These are phyloP conservation scores for Sporopachydermia quercuum DNA, from an alignment of 805 yeast species.

Conservation along the genomic window DNA sequence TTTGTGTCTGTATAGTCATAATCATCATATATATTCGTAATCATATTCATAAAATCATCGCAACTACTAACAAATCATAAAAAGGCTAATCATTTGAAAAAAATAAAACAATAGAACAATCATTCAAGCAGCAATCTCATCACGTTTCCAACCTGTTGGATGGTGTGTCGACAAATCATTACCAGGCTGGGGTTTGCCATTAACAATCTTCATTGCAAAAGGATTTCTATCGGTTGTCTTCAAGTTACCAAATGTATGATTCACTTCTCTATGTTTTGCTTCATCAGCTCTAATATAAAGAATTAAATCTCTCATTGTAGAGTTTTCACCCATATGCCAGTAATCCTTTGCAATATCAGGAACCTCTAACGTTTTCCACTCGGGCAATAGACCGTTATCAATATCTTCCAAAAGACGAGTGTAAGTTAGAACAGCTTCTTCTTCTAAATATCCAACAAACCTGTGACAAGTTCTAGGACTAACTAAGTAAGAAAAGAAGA, in stretches of 20 bases:
- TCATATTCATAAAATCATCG: no score
- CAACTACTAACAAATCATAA: no score
- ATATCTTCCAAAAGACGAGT: constrained; percentile 42
- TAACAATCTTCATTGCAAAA: constrained; percentile 32
- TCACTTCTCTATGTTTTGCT: constrained; percentile 67
- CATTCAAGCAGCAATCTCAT: constrained; percentile 17
- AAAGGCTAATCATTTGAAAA: no score
- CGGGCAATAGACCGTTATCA: constrained; percentile 33
- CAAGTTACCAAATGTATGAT: constrained; percentile 61
- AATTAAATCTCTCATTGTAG: constrained; percentile 44
- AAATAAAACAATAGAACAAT: background rate
- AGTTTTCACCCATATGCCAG: constrained; percentile 40
- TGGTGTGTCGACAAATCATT: constrained; percentile 16
- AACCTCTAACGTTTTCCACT: constrained; percentile 27
- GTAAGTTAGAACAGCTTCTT: constrained; percentile 61
- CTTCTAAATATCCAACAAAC: constrained; percentile 66
- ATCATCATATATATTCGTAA: no score
- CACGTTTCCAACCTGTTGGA: constrained; percentile 19
- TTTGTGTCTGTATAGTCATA: no score
- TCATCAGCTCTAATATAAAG: constrained; percentile 59
- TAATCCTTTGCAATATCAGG: constrained; percentile 50
- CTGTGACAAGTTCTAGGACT: constrained; percentile 56
- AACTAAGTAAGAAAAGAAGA: constrained; percentile 43
- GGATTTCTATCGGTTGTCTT: constrained; percentile 46
- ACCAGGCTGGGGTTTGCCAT: constrained; percentile 19